phyloP scores from a whole-genome alignment of 805 yeast species.

The Torulaspora quercuum region DNA sequence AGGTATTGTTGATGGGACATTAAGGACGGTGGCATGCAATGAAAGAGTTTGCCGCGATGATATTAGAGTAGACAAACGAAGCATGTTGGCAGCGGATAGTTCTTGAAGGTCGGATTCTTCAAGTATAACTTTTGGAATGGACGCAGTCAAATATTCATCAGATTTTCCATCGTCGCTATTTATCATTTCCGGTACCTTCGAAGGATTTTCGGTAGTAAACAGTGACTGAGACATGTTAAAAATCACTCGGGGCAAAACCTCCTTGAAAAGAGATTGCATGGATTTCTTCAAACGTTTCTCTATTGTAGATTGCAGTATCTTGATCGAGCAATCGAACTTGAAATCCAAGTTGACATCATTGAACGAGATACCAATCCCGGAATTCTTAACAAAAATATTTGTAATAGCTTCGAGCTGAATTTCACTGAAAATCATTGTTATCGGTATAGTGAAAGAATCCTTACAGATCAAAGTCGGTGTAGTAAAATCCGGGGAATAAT shows the following conservation, averaged over 20 bases:
- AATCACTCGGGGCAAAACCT: constrained; percentile 35
- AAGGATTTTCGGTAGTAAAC: constrained; percentile 27
- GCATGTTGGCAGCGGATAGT: constrained; percentile 61
- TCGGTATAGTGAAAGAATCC: constrained; percentile 36
- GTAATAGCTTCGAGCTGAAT: constrained; percentile 36
- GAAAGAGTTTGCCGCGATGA: constrained; percentile 78
- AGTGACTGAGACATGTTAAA: constrained; percentile 36
- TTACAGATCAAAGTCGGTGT: constrained; percentile 35
- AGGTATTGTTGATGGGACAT: constrained; percentile 39
- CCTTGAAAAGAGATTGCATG: constrained; percentile 35
- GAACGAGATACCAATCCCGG: constrained; percentile 37
- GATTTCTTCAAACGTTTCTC: constrained; percentile 36
- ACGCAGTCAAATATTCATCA: constrained; percentile 1
- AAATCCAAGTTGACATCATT: constrained; percentile 38
- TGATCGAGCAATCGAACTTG: constrained; percentile 37
- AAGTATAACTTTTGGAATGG: constrained; percentile 19
- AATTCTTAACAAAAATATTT: constrained; percentile 34
- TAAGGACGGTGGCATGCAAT: constrained; percentile 52
- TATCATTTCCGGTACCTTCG: constrained; percentile 6
- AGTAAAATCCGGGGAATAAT: constrained; percentile 31
- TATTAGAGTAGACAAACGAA: constrained; percentile 62
- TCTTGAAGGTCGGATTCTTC: constrained; percentile 38
- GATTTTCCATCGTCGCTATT: constrained; percentile 4
- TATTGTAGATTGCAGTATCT: constrained; percentile 34
- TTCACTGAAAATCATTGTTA: constrained; percentile 35